These are phyloP conservation scores for Phascolomyces articulosus DNA, from an alignment of 371 early-diverging fungal species.

Conservation along the genomic window DNA sequence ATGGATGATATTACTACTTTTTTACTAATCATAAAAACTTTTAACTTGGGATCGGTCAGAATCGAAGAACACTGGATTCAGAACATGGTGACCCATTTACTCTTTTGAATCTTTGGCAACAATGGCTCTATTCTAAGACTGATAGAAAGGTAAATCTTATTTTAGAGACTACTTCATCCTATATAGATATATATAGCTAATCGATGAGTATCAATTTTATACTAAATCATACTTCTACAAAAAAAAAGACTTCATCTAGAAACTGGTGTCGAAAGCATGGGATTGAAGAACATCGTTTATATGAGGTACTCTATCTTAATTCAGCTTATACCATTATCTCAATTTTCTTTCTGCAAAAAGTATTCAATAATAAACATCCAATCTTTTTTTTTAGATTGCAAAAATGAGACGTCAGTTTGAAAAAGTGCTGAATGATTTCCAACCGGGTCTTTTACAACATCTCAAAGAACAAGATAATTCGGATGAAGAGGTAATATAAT, in stretches of 20 bases:
- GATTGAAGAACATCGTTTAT: conserved; percentile 70
- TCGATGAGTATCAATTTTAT: too few species aligned
- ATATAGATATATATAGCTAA: too few species aligned
- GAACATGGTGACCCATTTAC: conserved; percentile 73
- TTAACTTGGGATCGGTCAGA: too few species aligned
- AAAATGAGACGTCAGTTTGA: conserved; percentile 55
- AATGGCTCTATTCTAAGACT: conserved; percentile 64
- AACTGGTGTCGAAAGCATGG: conserved; percentile 69
- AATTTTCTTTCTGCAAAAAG: too few species aligned
- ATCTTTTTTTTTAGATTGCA: conserved; percentile 29
- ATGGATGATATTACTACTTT: too few species aligned
- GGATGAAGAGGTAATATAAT: conserved; percentile 13
- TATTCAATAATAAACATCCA: too few species aligned
- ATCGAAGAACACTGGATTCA: conserved; percentile 53
- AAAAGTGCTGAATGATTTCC: conserved; percentile 49
- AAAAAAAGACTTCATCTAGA: conserved; percentile 39
- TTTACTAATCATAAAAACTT: too few species aligned
- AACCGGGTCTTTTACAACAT: conserved; percentile 37
- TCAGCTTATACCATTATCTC: too few species aligned
- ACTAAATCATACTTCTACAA: not conserved
- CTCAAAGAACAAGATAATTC: conserved; percentile 14
- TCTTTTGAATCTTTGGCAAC: conserved; percentile 62
- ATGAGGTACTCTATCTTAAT: conserved; percentile 70
- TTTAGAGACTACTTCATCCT: too few species aligned
- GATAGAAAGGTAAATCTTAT: conserved; percentile 41